Conservation (phyloP, 352 stramenopile genomes). For the Globisporangium middletonii region DNA sequence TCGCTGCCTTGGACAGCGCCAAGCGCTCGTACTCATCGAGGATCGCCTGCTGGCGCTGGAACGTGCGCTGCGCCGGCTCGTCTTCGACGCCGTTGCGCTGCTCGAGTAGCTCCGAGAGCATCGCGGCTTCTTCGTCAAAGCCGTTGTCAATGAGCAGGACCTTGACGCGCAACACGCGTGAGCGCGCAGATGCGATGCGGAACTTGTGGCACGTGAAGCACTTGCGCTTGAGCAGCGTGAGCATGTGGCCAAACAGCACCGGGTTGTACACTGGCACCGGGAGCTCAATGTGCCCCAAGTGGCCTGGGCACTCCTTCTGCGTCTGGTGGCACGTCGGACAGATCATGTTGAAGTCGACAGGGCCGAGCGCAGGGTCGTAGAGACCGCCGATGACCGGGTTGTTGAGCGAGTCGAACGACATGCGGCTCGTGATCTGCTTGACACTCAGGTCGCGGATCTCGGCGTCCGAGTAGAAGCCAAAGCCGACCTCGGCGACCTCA, state of each 20-base stretch:
- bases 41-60: constrained; percentile 81
- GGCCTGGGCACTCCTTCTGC: constrained; percentile 95
- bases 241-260: constrained; percentile 93
- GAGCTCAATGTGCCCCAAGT: constrained; percentile 99
- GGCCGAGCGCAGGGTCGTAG: constrained; percentile 96
- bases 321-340: constrained; percentile 96
- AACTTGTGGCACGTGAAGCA: constrained; percentile 99
- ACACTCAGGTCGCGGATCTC: constrained; percentile 96
- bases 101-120: constrained; percentile 76
- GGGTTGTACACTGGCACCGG: constrained; percentile 98
- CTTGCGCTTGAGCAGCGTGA: constrained; percentile 96
- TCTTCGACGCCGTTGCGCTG: constrained; percentile 85
- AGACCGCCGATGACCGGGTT: constrained; percentile 94
- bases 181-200: constrained; percentile 62
- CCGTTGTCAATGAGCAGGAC: constrained; percentile 90
- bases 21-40: constrained; percentile 88
- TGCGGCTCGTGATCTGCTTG: constrained; percentile 94
- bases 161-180: constrained; percentile 86
- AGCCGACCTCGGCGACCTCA: constrained; percentile 89
- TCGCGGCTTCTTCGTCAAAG: constrained; percentile 71
- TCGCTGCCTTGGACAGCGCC: constrained; percentile 45
- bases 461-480: constrained; percentile 97
- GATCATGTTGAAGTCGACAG: constrained; percentile 86
- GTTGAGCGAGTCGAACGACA: constrained; percentile 94
- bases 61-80: constrained; percentile 57